Percentiles rank a stretch among this genome's conserved stretches.
Evolutionary conservation across 2,329 filamentous ascomycete species (phyloP).

Genomic region (Clarireedia sp.): DNA sequence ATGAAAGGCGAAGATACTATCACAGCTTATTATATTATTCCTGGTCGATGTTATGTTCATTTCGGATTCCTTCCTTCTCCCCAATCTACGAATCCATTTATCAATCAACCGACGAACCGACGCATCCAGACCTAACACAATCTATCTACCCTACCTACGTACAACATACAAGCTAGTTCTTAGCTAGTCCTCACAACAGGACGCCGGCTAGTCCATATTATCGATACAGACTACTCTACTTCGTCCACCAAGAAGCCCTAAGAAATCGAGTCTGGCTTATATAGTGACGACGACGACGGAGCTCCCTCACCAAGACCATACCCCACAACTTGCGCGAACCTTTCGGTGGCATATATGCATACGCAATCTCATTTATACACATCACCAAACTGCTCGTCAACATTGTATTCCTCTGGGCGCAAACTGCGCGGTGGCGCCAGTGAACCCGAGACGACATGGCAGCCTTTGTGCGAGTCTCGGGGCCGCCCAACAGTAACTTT

Average conservation of each 20-base stretch:
- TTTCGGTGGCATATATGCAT: slow-evolving; percentile 7
- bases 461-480: slow-evolving; percentile 90
- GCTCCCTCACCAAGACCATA: slow-evolving; percentile 1
- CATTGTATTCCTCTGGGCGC: slow-evolving; percentile 21
- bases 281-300: slow-evolving; percentile 20
- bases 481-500: slow-evolving; percentile 94
- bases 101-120: background rate
- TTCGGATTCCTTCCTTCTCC: background rate
- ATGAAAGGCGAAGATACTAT: too few species aligned
- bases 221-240: background rate
- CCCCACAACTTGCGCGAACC: slow-evolving; percentile 8
- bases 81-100: background rate
- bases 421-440: slow-evolving; percentile 26
- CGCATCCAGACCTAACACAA: background rate
- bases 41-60: background rate
- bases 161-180: too few species aligned
- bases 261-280: slow-evolving; percentile 25
- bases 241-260: slow-evolving; percentile 4
- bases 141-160: too few species aligned
- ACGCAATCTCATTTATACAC: slow-evolving; percentile 14
- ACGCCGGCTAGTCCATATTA: background rate
- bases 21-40: too few species aligned
- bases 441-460: slow-evolving; percentile 44
- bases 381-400: slow-evolving; percentile 14
- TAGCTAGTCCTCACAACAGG: too few species aligned